These are phyloP conservation scores for Astragalus glycyphyllos DNA, from an alignment of 306 rosid species.

Conservation along the genomic window DNA sequence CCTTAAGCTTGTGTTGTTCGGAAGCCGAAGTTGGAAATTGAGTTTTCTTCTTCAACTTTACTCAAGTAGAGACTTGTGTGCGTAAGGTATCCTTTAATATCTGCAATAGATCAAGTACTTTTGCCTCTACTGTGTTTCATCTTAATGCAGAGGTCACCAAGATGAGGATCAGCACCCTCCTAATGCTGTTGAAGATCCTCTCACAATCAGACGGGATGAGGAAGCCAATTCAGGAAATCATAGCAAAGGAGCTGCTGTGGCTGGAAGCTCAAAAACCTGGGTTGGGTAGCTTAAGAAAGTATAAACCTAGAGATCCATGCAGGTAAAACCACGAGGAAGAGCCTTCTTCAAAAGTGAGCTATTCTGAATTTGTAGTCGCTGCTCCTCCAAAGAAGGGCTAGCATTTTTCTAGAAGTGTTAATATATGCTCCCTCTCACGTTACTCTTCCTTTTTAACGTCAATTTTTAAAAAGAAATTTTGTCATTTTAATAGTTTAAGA, in stretches of 20 bases:
- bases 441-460: no score
- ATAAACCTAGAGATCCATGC: constrained; percentile 22
- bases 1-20: constrained; percentile 15
- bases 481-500: no score
- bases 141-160: constrained; percentile 67
- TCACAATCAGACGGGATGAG: constrained; percentile 52
- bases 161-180: constrained; percentile 51
- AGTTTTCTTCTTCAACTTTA: constrained; percentile 3
- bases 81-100: background rate
- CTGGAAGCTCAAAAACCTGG: constrained; percentile 58
- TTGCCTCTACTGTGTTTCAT: constrained; percentile 7
- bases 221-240: constrained; percentile 52
- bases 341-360: constrained; percentile 16
- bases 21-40: background rate
- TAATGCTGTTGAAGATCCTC: constrained; percentile 49
- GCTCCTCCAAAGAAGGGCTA: constrained; percentile 30
- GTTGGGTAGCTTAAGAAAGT: constrained; percentile 44
- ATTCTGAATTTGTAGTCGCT: background rate
- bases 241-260: constrained; percentile 45
- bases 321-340: constrained; percentile 16
- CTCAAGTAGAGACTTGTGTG: background rate
- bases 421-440: no score
- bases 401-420: constrained; percentile 9
- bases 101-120: constrained; percentile 13
- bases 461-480: no score